These are phyloP conservation scores for Sclerotinia sclerotiorum DNA, from an alignment of 2,329 filamentous ascomycete genomes.

Conservation along the genomic window DNA sequence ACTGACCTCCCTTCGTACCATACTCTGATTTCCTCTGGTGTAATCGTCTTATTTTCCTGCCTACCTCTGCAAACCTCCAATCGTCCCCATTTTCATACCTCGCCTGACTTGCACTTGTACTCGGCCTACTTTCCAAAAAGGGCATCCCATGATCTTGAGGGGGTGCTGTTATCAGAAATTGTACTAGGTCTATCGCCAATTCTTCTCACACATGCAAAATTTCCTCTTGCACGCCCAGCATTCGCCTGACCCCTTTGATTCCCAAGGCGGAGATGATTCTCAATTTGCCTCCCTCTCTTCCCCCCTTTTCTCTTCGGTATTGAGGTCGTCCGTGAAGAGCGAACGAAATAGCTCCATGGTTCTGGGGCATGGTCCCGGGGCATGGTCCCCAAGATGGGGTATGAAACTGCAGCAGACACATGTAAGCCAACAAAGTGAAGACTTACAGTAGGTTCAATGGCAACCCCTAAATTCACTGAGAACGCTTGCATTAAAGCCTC, in stretches of 20 bases:
- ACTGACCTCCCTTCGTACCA: not conserved
- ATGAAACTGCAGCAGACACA: not conserved
- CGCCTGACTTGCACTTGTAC: not conserved
- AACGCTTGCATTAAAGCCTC: conserved; percentile 49
- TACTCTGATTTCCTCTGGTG: not conserved
- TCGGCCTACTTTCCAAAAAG: not conserved
- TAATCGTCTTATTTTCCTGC: not conserved
- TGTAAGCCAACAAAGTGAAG: not conserved
- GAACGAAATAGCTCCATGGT: not conserved
- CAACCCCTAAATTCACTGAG: conserved; percentile 44
- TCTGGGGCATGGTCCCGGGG: not conserved
- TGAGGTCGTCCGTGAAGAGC: not conserved
- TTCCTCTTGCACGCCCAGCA: not conserved
- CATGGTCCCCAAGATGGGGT: not conserved
- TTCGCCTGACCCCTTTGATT: not conserved
- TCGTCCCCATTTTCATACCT: not conserved
- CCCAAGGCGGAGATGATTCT: not conserved
- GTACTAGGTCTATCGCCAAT: not conserved
- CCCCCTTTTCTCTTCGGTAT: not conserved
- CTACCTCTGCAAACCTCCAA: not conserved
- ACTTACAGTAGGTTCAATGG: conserved; percentile 48
- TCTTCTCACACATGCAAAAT: not conserved
- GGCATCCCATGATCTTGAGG: not conserved
- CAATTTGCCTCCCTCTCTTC: not conserved
- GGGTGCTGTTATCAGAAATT: not conserved